Base-by-base conservation (phyloP, 2,329 filamentous ascomycete species). In the Fonsecaea multimorphosa region DNA sequence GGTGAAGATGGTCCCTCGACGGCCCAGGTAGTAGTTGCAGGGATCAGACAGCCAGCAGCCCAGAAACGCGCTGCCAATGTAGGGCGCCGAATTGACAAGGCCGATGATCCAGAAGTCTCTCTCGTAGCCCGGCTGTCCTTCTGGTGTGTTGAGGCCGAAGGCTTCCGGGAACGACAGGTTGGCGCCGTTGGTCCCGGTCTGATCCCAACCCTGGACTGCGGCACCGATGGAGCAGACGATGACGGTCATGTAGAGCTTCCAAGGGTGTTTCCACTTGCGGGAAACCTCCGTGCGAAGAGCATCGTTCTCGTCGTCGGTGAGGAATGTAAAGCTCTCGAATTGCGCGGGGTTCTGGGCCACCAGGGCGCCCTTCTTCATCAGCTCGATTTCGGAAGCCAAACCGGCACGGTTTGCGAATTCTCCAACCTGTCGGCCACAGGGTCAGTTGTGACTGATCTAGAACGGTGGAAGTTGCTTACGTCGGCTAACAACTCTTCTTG, bases 41-140 rank as follows among this genome's bases (percentile, higher is more conserved):
- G 74, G 74, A 62, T 75, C 74, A n/a, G 72, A 71, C 16, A 71
- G 61, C 72, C 72, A 75, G 24, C 73, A 71, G 53, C 72, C 73
- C 29, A 89, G 76, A 51, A 91, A 77, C 2, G 89, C 87, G 70
- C 87, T 91, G 77, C 87, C 87, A 24, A 91, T 82, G 69, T 89
- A 89, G 49, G 66, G 65, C 14, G 60, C 59, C 16, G 81, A 75
- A 51, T 83, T 83, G 65, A 83, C 75, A 8, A 81, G 70, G 34
- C 80, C 80, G n/a, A 80, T 73, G 22, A 82, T 71, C 80, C 80
- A 82, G n/a, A 62, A 49, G 52, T 72, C 66, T 46, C 64, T 57
- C 14, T 69, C 66, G 60, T 77, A 72, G 31, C 71, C 51, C 12
- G 61, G 58, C 49, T 67, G 49, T 22, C 63, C 68, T 12, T 62